Percentiles rank a stretch among this genome's conserved stretches.
phyloP scores from a whole-genome alignment of 345 rosid genomes.

The Rhizophora mangle region DNA sequence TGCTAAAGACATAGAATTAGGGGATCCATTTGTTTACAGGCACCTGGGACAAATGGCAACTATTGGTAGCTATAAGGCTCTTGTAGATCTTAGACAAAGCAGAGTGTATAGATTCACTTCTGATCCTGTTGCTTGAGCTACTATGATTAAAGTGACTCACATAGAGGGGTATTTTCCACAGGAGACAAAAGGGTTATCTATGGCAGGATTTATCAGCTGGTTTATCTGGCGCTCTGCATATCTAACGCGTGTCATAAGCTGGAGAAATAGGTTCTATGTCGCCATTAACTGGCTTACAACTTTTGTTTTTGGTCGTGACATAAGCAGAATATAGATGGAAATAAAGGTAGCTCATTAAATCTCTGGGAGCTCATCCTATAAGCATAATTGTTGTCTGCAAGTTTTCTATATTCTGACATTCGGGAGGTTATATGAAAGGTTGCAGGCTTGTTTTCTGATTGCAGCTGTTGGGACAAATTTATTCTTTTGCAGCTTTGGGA shows the following conservation, averaged over 20 bases:
- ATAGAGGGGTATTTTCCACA: conserved; percentile 25
- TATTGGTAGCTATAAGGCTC: conserved; percentile 83
- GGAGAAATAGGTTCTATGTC: conserved; percentile 90
- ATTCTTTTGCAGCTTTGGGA: not conserved
- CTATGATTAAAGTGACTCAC: not conserved
- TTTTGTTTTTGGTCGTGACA: conserved; percentile 81
- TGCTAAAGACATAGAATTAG: conserved; percentile 53
- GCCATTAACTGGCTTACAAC: conserved; percentile 91
- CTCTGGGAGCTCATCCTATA: not conserved
- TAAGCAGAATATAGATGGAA: conserved; percentile 38
- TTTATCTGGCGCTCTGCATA: conserved; percentile 97
- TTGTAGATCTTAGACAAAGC: conserved; percentile 90
- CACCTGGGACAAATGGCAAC: conserved; percentile 99
- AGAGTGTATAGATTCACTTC: conserved; percentile 45
- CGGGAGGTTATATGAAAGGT: not conserved
- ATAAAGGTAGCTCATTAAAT: conserved; percentile 5
- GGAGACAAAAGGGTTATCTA: conserved; percentile 72
- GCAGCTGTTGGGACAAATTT: not conserved
- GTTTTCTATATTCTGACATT: not conserved
- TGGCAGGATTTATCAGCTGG: conserved; percentile 84
- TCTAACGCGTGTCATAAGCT: conserved; percentile 88
- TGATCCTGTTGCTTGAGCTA: conserved; percentile 2
- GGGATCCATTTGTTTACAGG: conserved; percentile 75
- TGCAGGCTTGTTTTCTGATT: not conserved
- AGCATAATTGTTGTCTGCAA: not conserved